A percentile compares a stretch with the other conserved stretches of the same genome.
phyloP scores from a whole-genome alignment of 352 stramenopile species.

The Paralagenidium karlingii region DNA sequence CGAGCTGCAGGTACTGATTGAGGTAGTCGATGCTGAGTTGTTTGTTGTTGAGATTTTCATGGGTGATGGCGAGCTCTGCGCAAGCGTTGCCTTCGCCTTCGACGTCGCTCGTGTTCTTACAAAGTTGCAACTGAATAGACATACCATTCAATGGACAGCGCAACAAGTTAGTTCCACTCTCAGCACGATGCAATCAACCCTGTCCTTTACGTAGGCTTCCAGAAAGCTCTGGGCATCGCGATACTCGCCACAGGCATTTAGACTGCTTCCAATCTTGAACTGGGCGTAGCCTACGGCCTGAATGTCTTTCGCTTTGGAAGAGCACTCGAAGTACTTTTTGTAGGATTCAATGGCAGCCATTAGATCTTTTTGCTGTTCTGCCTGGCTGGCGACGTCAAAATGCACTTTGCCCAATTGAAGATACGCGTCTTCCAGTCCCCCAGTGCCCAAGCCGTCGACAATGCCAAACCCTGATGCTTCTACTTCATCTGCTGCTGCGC shows the following conservation, averaged over 20 bases:
- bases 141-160: neutral
- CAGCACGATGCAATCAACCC: neutral
- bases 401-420: slow-evolving; percentile 73
- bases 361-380: slow-evolving; percentile 24
- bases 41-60: slow-evolving; percentile 71
- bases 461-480: too few relatives aligned
- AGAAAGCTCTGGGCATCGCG: slow-evolving; percentile 73
- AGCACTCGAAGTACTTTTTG: slow-evolving; percentile 62
- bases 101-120: slow-evolving; percentile 31
- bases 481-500: slow-evolving; percentile 17
- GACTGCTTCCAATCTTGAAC: slow-evolving; percentile 63
- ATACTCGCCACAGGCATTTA: slow-evolving; percentile 45
- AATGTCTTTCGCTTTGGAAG: slow-evolving; percentile 40
- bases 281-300: slow-evolving; percentile 48
- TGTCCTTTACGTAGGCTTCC: slow-evolving; percentile 61
- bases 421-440: slow-evolving; percentile 38
- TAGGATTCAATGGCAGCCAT: slow-evolving; percentile 51
- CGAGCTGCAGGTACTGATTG: slow-evolving; percentile 73
- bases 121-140: slow-evolving; percentile 29
- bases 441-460: too few relatives aligned
- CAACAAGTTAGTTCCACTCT: too few relatives aligned
- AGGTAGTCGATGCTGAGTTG: slow-evolving; percentile 80
- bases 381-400: slow-evolving; percentile 28
- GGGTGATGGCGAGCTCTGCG: slow-evolving; percentile 77
- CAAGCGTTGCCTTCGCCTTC: slow-evolving; percentile 78